These are phyloP conservation scores for Hsuehochloa calcarea DNA, from an alignment of 176 grass and related monocot species.

Conservation along the genomic window DNA sequence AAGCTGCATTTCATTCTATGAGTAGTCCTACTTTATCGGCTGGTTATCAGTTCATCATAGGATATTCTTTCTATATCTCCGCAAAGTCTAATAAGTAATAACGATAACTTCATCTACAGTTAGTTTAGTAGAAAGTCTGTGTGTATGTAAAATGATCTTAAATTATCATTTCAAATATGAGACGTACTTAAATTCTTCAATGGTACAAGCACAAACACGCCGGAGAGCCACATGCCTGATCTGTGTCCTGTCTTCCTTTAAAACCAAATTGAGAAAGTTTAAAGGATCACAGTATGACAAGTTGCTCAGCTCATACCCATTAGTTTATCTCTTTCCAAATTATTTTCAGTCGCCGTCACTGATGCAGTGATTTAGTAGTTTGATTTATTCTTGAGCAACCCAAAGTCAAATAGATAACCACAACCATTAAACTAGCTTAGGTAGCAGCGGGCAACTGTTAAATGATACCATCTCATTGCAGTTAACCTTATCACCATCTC, in stretches of 20 bases:
- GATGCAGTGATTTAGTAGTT: neutral
- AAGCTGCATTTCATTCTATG: neutral
- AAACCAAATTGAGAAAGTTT: neutral
- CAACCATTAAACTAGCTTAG: constrained; percentile 5
- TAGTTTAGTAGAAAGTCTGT: neutral
- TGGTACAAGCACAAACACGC: neutral
- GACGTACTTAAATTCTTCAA: neutral
- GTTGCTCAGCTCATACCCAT: constrained; percentile 3
- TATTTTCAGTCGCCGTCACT: constrained; percentile 23
- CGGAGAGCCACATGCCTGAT: neutral
- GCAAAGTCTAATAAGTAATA: neutral
- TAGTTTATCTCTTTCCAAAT: neutral
- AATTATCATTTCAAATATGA: neutral
- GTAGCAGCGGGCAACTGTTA: neutral
- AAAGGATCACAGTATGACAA: neutral
- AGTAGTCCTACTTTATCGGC: neutral
- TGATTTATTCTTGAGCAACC: constrained; percentile 10
- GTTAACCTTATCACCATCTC: no score
- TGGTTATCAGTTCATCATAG: neutral
- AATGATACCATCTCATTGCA: neutral
- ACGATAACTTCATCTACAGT: neutral
- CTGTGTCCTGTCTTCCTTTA: neutral
- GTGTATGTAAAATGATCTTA: neutral
- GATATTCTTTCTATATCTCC: neutral
- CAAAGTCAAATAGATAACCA: constrained; percentile 16